Conservation (phyloP, 306 rosid genomes). For the Rosa lucieae region DNA sequence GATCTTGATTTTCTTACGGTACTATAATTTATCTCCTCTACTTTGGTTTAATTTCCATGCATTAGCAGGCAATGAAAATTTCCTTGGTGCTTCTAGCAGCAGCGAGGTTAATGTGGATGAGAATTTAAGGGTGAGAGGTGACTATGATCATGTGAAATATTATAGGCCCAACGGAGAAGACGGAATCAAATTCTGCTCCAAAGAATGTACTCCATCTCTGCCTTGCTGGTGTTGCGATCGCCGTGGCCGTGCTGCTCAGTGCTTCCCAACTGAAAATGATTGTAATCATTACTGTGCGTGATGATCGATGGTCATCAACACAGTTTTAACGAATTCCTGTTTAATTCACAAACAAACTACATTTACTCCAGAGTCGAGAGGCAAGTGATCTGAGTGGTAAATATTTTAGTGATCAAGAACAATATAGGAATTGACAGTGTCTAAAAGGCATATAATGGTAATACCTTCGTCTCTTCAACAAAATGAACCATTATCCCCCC, state of each 20-base stretch:
- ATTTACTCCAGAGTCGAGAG: background rate
- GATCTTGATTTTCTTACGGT: background rate
- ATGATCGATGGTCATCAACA: background rate
- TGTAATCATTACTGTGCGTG: background rate
- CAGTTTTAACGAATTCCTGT: background rate
- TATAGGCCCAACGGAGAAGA: background rate
- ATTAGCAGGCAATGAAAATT: background rate
- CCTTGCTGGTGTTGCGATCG: conserved; percentile 1
- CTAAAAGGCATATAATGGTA: background rate
- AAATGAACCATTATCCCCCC: background rate
- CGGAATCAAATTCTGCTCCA: background rate
- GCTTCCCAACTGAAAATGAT: background rate
- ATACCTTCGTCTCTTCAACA: background rate
- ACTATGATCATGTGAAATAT: background rate
- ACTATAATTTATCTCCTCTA: background rate
- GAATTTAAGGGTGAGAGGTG: background rate
- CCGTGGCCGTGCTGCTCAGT: background rate
- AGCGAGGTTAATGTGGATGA: background rate
- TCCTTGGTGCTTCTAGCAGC: background rate
- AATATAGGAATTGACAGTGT: background rate
- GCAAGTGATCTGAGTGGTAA: background rate
- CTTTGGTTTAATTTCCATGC: background rate
- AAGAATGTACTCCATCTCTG: background rate
- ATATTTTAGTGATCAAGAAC: background rate
- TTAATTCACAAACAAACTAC: background rate